Evolutionary conservation across 2,329 filamentous ascomycete species (phyloP).

Genomic region (Penicillium sp.): DNA sequence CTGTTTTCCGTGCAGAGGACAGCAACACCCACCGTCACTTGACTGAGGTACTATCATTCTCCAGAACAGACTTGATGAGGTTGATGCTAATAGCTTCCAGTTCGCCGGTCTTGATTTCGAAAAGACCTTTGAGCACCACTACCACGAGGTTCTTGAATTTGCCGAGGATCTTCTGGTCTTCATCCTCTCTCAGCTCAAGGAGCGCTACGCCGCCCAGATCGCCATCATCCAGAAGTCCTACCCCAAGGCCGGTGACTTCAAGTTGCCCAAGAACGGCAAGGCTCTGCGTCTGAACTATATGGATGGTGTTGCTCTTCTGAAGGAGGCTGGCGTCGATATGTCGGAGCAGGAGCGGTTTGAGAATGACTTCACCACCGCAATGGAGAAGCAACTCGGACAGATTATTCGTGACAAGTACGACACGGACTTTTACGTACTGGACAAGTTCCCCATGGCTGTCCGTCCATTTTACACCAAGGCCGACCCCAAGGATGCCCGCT

Average conservation of each 20-base stretch:
- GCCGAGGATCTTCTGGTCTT: slow-evolving; percentile 55
- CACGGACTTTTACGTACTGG: slow-evolving; percentile 95
- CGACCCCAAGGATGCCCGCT: slow-evolving; percentile 66
- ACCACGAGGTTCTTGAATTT: slow-evolving; percentile 56
- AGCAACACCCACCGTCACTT: slow-evolving; percentile 69
- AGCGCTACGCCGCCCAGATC: slow-evolving; percentile 50
- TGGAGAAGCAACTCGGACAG: slow-evolving; percentile 74
- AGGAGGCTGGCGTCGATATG: slow-evolving; percentile 55
- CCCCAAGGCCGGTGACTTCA: slow-evolving; percentile 56
- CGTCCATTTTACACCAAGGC: slow-evolving; percentile 93
- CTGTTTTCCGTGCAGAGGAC: slow-evolving; percentile 70
- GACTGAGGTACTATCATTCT: slow-evolving; percentile 56
- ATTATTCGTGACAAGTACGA: slow-evolving; percentile 86
- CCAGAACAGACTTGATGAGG: background rate
- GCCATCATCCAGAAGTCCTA: slow-evolving; percentile 53
- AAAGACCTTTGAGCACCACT: slow-evolving; percentile 54
- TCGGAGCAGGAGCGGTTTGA: slow-evolving; percentile 54
- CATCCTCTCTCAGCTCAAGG: slow-evolving; percentile 52
- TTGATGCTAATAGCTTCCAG: slow-evolving; percentile 34
- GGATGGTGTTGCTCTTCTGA: slow-evolving; percentile 53
- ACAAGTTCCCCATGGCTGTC: slow-evolving; percentile 90
- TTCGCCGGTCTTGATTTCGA: slow-evolving; percentile 59
- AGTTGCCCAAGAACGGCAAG: slow-evolving; percentile 53
- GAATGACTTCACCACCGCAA: slow-evolving; percentile 53
- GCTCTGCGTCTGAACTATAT: slow-evolving; percentile 55